Conservation (phyloP, 2,329 filamentous ascomycete genomes). For the Pseudopyricularia javanii region DNA sequence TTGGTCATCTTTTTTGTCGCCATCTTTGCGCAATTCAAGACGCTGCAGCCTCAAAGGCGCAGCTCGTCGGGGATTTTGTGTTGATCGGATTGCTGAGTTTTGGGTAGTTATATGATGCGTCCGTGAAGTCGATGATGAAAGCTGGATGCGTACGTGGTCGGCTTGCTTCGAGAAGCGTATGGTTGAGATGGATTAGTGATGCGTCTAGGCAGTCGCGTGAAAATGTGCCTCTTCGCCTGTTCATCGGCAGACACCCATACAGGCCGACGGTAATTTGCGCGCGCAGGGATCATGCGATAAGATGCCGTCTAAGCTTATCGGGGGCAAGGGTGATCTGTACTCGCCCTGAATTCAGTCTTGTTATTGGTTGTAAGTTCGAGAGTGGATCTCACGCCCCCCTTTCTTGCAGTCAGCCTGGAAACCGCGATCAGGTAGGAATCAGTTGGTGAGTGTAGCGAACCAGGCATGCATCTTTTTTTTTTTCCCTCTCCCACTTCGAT, state of each 20-base stretch:
- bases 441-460: too few relatives aligned
- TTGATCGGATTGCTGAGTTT: neutral
- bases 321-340: neutral
- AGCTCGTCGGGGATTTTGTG: neutral
- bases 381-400: neutral
- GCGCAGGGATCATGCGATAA: neutral
- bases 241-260: neutral
- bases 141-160: too few relatives aligned
- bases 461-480: too few relatives aligned
- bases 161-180: too few relatives aligned
- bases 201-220: too few relatives aligned
- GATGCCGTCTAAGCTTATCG: neutral
- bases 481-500: too few relatives aligned
- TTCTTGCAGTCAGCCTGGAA: too few relatives aligned
- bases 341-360: neutral
- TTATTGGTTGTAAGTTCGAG: neutral
- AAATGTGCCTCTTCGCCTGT: neutral
- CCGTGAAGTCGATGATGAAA: too few relatives aligned
- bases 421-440: too few relatives aligned
- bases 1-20: conserved; percentile 69
- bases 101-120: neutral
- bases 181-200: too few relatives aligned
- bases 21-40: conserved; percentile 29
- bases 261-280: neutral
- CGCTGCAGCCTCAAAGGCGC: neutral